Evolutionary conservation across 2,329 filamentous ascomycete species (phyloP).

Genomic region (Aureobasidium namibiae): DNA sequence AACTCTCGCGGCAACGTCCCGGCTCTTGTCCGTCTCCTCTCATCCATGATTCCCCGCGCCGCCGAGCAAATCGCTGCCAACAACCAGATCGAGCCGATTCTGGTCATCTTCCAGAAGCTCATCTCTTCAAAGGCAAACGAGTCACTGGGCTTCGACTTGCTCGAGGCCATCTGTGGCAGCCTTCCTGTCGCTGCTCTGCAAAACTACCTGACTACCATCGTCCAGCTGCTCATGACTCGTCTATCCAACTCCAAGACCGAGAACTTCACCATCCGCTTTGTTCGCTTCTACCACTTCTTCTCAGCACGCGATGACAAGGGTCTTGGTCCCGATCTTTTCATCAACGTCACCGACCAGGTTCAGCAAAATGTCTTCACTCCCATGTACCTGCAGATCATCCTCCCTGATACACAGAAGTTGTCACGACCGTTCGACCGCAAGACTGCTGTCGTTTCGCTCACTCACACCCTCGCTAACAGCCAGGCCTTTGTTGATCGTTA

Average conservation of each 20-base stretch:
- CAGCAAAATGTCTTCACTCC: constrained; percentile 71
- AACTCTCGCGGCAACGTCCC: constrained; percentile 89
- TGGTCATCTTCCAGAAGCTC: constrained; percentile 95
- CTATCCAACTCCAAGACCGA: constrained; percentile 69
- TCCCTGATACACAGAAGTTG: constrained; percentile 82
- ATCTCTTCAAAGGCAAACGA: constrained; percentile 77
- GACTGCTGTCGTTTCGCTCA: constrained; percentile 83
- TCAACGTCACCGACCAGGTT: constrained; percentile 71
- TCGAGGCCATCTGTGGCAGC: constrained; percentile 68
- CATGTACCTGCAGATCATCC: constrained; percentile 78
- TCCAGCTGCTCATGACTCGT: constrained; percentile 71
- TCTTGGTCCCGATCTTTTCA: constrained; percentile 88
- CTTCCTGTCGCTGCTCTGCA: constrained; percentile 69
- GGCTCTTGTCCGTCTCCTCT: constrained; percentile 75
- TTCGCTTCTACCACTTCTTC: constrained; percentile 89
- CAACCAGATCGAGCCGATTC: constrained; percentile 75
- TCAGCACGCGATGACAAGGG: constrained; percentile 70
- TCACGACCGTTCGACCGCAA: constrained; percentile 85
- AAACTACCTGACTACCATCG: constrained; percentile 68
- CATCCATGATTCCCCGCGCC: constrained; percentile 73
- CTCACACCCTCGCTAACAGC: constrained; percentile 84
- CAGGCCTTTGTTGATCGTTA: constrained; percentile 68
- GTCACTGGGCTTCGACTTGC: constrained; percentile 75
- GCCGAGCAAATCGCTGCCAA: constrained; percentile 63
- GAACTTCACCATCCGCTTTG: constrained; percentile 76